Base-by-base conservation (phyloP, 2,329 filamentous ascomycete species). In the Trichoderma sp. region DNA sequence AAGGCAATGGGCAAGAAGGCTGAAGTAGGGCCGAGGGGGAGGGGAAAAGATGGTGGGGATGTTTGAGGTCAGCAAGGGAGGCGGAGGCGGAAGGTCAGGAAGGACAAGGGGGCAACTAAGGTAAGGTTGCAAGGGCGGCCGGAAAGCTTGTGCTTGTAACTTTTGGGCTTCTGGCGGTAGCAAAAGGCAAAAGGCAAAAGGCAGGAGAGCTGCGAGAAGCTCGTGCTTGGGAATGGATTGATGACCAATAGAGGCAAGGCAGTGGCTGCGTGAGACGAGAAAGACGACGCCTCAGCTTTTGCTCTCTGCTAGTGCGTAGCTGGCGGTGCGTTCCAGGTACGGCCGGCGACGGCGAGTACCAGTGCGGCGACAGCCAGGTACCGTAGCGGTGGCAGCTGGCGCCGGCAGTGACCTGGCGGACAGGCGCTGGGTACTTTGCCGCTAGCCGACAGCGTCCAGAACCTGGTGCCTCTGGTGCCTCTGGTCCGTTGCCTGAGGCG, bases 71-170 rank as follows among this genome's bases (percentile, higher is more conserved):
- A 70, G 66, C 66, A 56, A 59, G 70, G 53, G 69, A 73, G 68
- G 70, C 72, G 72, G 71, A 72, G 72, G 70, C 70, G 71, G 52
- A 70, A 54, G 39, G 67, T 63, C 53, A 67, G 64, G 67, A 70
- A 67, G 53, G 61, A 66, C 67, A 66, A 68, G 67, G 67, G 39
- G 50, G 35, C 29, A 32, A 56, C 72, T 67, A 70, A 48, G 42
- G 19, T 48, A 48, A 54, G 48, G 50, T 54, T 54, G 68, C 67
- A 70, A 67, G 70, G 71, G 71, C 70, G 67, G 67, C 32, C 35
- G 48, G 54, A 59, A 65, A 52, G 61, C 61, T 57, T 58, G 67
- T 53, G 50, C 48, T 34, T 60, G 39, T 67, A 65, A 54, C 50
- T 53, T 63, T 57, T 42, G 35, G 12, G 35, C 42, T 35, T 54